These are phyloP conservation scores for Scutellaria baicalensis DNA, from an alignment of 257 asterid genomes.

Conservation along the genomic window DNA sequence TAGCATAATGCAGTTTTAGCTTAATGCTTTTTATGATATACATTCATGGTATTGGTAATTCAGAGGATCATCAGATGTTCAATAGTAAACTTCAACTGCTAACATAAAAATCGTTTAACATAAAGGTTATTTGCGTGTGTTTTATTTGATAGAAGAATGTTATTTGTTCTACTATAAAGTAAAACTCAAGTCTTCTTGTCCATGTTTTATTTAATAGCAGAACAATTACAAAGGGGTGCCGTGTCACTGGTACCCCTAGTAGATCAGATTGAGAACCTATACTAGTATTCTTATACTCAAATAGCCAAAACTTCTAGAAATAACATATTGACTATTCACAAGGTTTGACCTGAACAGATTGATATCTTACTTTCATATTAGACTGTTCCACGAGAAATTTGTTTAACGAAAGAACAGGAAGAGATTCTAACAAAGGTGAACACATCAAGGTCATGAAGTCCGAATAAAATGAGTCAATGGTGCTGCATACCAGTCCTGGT, in stretches of 20 bases:
- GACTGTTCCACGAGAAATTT: not conserved
- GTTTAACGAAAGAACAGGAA: not conserved
- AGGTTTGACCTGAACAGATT: not conserved
- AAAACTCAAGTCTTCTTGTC: no score
- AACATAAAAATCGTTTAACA: not conserved
- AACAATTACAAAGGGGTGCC: not conserved
- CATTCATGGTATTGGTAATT: not conserved
- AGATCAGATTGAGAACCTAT: not conserved
- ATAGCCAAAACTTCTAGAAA: not conserved
- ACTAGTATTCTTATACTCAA: not conserved
- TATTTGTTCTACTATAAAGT: no score
- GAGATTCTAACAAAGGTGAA: not conserved
- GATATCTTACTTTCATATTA: not conserved
- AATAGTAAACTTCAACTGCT: not conserved
- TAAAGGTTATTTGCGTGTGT: not conserved
- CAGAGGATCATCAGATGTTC: not conserved
- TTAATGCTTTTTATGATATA: not conserved
- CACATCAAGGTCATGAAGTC: not conserved
- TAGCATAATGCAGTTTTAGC: not conserved
- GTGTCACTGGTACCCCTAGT: not conserved
- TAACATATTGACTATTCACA: not conserved
- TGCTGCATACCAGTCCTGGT: not conserved
- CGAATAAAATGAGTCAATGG: not conserved
- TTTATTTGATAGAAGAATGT: constrained; percentile 1
- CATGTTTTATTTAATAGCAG: not conserved